These are phyloP conservation scores for Parietaria judaica DNA, from an alignment of 306 rosid species.

Conservation along the genomic window DNA sequence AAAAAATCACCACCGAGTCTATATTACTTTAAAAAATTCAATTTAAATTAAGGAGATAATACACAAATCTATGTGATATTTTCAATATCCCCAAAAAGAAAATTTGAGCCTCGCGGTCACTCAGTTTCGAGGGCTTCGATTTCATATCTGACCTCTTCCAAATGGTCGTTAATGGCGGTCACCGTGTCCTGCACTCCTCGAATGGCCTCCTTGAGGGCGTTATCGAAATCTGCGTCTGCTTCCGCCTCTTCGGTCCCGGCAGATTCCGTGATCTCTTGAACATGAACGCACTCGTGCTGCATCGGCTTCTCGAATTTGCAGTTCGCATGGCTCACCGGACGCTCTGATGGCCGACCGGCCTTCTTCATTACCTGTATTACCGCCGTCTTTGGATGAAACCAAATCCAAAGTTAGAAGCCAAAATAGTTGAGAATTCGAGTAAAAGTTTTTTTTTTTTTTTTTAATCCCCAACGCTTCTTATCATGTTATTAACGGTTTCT, in stretches of 20 bases:
- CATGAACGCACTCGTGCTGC: constrained; percentile 69
- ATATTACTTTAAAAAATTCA: too few species aligned
- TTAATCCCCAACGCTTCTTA: too few species aligned
- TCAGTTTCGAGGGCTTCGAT: constrained; percentile 75
- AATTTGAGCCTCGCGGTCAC: neutral
- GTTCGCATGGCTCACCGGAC: constrained; percentile 71
- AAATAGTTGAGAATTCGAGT: neutral
- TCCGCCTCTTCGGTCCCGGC: constrained; percentile 91
- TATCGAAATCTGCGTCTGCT: constrained; percentile 76
- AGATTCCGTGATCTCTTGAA: constrained; percentile 76
- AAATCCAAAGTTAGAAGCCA: constrained; percentile 11
- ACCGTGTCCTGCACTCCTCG: constrained; percentile 84
- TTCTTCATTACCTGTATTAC: constrained; percentile 77
- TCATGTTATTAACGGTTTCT: too few species aligned
- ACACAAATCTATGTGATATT: too few species aligned
- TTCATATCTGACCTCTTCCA: constrained; percentile 93
- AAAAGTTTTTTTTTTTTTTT: too few species aligned
- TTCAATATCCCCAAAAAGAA: too few species aligned
- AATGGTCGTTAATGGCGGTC: constrained; percentile 67
- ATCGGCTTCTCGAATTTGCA: constrained; percentile 55
- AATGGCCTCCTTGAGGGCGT: constrained; percentile 80
- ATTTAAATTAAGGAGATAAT: too few species aligned
- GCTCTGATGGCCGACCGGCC: constrained; percentile 78
- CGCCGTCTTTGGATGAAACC: constrained; percentile 49
- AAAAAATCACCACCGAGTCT: too few species aligned